Percentiles rank a stretch among this genome's conserved stretches.
Conservation (phyloP, 2,329 filamentous ascomycete genomes). For the Dactylellina leptospora region DNA sequence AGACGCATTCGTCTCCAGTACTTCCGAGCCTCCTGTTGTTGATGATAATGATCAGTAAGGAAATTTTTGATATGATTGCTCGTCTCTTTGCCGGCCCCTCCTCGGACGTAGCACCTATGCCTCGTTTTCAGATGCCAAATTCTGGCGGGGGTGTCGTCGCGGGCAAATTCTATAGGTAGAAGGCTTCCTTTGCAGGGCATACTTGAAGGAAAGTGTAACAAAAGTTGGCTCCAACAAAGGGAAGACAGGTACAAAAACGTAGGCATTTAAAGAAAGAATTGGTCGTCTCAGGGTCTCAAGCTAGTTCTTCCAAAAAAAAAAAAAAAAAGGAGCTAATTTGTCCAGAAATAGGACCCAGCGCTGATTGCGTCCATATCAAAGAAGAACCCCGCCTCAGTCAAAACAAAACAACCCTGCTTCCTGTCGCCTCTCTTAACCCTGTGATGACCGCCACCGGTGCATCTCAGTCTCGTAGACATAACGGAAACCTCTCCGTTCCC, state of each 20-base stretch:
- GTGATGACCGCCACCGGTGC: constrained; percentile 14
- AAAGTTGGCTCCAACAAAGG: background rate
- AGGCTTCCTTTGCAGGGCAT: constrained; percentile 34
- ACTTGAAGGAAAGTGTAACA: background rate
- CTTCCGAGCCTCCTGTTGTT: background rate
- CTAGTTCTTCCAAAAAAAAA: no score
- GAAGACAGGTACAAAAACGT: no score
- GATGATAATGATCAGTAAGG: background rate
- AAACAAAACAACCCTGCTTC: no score
- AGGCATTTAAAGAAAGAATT: no score
- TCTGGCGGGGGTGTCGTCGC: constrained; percentile 22
- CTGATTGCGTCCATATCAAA: background rate
- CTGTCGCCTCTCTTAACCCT: background rate
- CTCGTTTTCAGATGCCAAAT: constrained; percentile 20
- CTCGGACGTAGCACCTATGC: constrained; percentile 7
- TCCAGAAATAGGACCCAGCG: no score
- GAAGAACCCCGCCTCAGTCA: background rate
- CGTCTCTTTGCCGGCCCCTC: background rate
- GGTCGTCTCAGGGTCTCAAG: no score
- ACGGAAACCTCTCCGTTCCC: constrained; percentile 38
- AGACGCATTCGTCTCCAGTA: background rate
- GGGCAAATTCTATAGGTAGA: constrained; percentile 20
- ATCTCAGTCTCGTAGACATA: constrained; percentile 36
- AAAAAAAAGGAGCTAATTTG: background rate
- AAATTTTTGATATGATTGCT: background rate